Evolutionary conservation across 2,329 filamentous ascomycete species (phyloP).

Genomic region (Zalaria sp.): DNA sequence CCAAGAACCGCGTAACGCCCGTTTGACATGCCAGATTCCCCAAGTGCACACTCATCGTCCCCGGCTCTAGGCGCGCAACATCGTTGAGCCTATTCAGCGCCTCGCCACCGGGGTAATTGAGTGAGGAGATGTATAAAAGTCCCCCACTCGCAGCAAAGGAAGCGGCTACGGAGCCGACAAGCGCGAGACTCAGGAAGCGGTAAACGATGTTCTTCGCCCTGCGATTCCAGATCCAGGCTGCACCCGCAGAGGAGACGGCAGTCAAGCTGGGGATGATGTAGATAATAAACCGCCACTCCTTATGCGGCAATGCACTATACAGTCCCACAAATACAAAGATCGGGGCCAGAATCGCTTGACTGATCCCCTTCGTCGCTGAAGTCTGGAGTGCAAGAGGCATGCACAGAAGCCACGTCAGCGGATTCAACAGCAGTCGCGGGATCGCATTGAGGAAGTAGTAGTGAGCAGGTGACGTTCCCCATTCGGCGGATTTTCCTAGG

Average conservation of each 20-base stretch:
- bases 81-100: conserved; percentile 43
- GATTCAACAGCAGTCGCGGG: conserved; percentile 74
- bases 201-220: conserved; percentile 47
- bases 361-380: conserved; percentile 21
- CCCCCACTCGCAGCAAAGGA: conserved; percentile 47
- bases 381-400: conserved; percentile 40
- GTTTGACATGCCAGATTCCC: conserved; percentile 51
- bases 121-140: conserved; percentile 65
- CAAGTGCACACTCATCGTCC: conserved; percentile 33
- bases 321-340: conserved; percentile 57
- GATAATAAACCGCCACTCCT: conserved; percentile 90
- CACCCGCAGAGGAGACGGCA: conserved; percentile 58
- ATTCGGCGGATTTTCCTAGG: conserved; percentile 66
- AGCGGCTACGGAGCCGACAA: conserved; percentile 46
- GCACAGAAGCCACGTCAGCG: conserved; percentile 42
- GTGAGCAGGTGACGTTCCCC: conserved; percentile 76
- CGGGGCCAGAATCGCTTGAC: conserved; percentile 47
- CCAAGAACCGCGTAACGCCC: conserved; percentile 46
- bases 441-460: conserved; percentile 76
- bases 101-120: conserved; percentile 88
- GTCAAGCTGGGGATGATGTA: conserved; percentile 75
- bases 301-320: conserved; percentile 86
- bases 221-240: conserved; percentile 48
- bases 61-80: conserved; percentile 5
- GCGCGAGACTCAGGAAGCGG: conserved; percentile 35